Conservation (phyloP, 768 basidiomycete genomes). For the Amanita exitialis region DNA sequence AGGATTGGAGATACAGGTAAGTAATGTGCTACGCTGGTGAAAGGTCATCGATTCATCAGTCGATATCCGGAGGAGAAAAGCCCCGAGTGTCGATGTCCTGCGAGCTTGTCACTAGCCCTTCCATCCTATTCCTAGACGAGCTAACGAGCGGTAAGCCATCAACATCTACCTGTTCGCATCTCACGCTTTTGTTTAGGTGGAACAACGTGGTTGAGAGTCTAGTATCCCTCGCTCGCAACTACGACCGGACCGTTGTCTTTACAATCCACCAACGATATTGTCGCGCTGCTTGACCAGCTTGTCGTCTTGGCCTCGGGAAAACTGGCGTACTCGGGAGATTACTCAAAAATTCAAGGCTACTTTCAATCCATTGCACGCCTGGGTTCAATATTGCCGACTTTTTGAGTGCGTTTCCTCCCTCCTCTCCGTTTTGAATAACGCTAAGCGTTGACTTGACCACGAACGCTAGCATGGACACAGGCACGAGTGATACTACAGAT, state of each 20-base stretch:
- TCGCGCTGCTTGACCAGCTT: slow-evolving; percentile 89
- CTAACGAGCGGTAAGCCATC: slow-evolving; percentile 77
- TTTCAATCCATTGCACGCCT: slow-evolving; percentile 65
- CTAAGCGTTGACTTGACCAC: slow-evolving; percentile 53
- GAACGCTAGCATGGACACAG: slow-evolving; percentile 35
- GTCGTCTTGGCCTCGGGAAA: slow-evolving; percentile 79
- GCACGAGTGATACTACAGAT: slow-evolving; percentile 27
- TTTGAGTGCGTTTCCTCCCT: slow-evolving; percentile 54
- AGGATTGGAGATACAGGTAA: slow-evolving; percentile 82
- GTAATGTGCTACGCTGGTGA: slow-evolving; percentile 13
- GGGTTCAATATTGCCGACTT: slow-evolving; percentile 98
- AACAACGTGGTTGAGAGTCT: slow-evolving; percentile 92
- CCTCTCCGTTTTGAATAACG: not conserved
- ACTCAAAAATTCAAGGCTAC: slow-evolving; percentile 67
- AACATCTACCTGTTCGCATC: not conserved
- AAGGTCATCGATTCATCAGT: slow-evolving; percentile 80
- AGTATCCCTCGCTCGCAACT: slow-evolving; percentile 74
- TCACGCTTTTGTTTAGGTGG: slow-evolving; percentile 47
- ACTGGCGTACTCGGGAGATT: slow-evolving; percentile 77
- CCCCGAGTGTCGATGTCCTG: slow-evolving; percentile 95
- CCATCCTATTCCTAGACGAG: slow-evolving; percentile 93
- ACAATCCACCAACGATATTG: slow-evolving; percentile 99
- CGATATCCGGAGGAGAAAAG: slow-evolving; percentile 97
- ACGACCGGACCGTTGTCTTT: slow-evolving; percentile 92
- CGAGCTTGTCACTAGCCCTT: slow-evolving; percentile 94